phyloP scores from a whole-genome alignment of 768 basidiomycete genomes.

The Mrakia gelida region DNA sequence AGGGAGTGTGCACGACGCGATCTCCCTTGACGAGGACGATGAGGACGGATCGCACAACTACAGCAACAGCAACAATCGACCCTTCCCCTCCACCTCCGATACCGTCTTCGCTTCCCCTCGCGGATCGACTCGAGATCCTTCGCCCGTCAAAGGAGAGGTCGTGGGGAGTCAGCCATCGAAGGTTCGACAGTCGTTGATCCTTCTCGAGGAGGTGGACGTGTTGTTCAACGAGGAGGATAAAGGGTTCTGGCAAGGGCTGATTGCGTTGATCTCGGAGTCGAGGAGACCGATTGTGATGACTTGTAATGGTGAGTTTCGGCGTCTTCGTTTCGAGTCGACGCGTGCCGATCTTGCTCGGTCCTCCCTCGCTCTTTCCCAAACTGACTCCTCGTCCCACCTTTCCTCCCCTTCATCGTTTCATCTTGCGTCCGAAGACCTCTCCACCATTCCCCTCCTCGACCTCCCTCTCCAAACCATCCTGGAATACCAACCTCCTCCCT shows the following conservation, averaged over 20 bases:
- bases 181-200: conserved; percentile 76
- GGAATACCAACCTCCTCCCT: conserved; percentile 59
- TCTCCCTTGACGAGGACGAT: conserved; percentile 1
- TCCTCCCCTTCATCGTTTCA: conserved; percentile 53
- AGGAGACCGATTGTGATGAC: conserved; percentile 87
- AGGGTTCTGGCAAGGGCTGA: conserved; percentile 79
- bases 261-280: conserved; percentile 74
- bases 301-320: conserved; percentile 70
- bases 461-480: conserved; percentile 49
- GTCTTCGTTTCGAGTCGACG: too few relatives aligned
- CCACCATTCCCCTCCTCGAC: conserved; percentile 38
- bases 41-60: neutral
- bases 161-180: conserved; percentile 12
- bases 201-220: conserved; percentile 93
- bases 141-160: neutral
- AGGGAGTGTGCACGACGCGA: neutral
- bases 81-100: neutral
- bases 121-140: neutral
- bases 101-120: conserved; percentile 1
- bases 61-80: too few relatives aligned
- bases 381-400: neutral
- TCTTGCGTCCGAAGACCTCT: conserved; percentile 16
- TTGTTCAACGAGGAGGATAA: conserved; percentile 68
- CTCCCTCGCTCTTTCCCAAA: too few relatives aligned
- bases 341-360: neutral